phyloP scores from a whole-genome alignment of 306 rosid species.

The Dalbergia cochinchinensis region DNA sequence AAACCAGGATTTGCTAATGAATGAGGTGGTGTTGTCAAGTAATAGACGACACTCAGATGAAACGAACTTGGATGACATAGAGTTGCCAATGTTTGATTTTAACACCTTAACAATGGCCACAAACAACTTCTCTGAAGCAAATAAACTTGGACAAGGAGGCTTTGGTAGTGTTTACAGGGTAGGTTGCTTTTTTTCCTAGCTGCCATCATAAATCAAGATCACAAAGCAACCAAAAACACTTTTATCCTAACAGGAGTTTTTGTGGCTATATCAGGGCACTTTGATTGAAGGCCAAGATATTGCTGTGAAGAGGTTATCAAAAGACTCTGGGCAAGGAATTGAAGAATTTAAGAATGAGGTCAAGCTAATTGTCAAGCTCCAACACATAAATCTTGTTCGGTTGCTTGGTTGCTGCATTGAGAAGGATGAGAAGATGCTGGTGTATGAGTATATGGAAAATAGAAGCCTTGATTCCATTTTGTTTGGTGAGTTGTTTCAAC shows the following conservation, averaged over 20 bases:
- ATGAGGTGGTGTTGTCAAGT: constrained; percentile 56
- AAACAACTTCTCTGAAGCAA: constrained; percentile 53
- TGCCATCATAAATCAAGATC: constrained; percentile 26
- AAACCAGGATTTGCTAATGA: constrained; percentile 59
- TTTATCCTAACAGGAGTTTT: constrained; percentile 37
- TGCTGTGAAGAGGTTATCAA: constrained; percentile 82
- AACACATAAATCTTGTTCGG: constrained; percentile 79
- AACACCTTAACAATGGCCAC: constrained; percentile 56
- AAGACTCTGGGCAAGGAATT: constrained; percentile 68
- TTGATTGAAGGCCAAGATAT: constrained; percentile 66
- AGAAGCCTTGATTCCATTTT: constrained; percentile 70
- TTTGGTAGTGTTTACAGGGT: constrained; percentile 70
- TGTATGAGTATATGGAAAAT: constrained; percentile 82
- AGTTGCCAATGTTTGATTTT: constrained; percentile 63
- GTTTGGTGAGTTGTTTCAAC: constrained; percentile 59
- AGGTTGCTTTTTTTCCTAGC: constrained; percentile 6
- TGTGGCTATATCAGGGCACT: constrained; percentile 61
- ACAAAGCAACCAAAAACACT: background rate
- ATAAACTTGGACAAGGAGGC: constrained; percentile 69
- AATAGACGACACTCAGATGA: constrained; percentile 57
- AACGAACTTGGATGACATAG: constrained; percentile 57
- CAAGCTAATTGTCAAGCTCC: constrained; percentile 71
- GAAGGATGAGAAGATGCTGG: constrained; percentile 65
- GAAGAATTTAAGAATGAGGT: constrained; percentile 83
- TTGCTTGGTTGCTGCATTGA: constrained; percentile 73